Evolutionary conservation across 192 early-diverging fungal species (phyloP).

Genomic region (Cetraspora pellucida): DNA sequence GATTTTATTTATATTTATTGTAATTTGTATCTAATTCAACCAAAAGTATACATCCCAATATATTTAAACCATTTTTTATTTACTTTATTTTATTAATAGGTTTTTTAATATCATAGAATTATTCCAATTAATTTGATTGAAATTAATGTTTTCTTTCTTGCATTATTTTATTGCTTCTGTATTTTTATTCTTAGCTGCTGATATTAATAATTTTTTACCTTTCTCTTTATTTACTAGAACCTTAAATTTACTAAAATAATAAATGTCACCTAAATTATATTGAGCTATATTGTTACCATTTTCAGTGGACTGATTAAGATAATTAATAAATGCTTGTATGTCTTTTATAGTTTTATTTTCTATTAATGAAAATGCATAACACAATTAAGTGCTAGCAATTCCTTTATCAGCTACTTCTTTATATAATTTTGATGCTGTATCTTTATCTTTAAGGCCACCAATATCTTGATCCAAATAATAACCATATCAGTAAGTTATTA

Average conservation of each 20-base stretch:
- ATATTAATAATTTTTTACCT: neutral
- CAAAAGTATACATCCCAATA: too few relatives aligned
- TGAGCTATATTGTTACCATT: conserved; percentile 3
- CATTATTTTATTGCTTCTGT: conserved; percentile 31
- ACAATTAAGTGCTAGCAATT: conserved; percentile 15
- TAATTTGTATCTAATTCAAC: too few relatives aligned
- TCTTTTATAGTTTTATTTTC: neutral
- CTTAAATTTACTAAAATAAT: neutral
- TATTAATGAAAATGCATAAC: conserved; percentile 15
- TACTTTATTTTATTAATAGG: too few relatives aligned
- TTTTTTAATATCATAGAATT: too few relatives aligned
- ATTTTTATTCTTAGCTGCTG: neutral
- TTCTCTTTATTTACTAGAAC: neutral
- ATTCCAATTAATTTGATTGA: too few relatives aligned
- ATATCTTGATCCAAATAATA: conserved; percentile 25
- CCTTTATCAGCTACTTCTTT: conserved; percentile 28
- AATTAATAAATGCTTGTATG: neutral
- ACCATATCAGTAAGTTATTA: conserved; percentile 14
- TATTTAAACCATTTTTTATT: too few relatives aligned
- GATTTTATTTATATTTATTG: too few relatives aligned
- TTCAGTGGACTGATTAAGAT: neutral
- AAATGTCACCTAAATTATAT: conserved; percentile 9
- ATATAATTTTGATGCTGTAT: conserved; percentile 10
- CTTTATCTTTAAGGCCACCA: neutral
- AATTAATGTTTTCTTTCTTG: too few relatives aligned